Percentiles rank a stretch among this genome's conserved stretches.
Evolutionary conservation across 2,329 filamentous ascomycete genomes (phyloP).

Genomic region (Didymosphaeria variabile): DNA sequence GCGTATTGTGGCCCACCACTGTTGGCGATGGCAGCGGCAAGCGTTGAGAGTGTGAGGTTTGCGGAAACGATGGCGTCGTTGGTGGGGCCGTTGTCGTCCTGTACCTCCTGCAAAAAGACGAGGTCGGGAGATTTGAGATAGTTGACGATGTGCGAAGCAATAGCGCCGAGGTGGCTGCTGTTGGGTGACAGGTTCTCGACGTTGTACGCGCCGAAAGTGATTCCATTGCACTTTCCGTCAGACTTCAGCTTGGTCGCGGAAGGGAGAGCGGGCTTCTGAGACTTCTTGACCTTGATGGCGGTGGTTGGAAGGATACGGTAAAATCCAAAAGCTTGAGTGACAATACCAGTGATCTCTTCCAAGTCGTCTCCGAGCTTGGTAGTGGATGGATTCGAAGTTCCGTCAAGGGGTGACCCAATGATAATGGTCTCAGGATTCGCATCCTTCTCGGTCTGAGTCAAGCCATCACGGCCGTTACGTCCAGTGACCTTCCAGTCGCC

Average conservation of each 20-base stretch:
- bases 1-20: conserved; percentile 64
- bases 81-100: conserved; percentile 70
- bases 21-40: conserved; percentile 62
- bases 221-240: conserved; percentile 64
- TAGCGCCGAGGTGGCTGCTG: conserved; percentile 63
- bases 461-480: conserved; percentile 68
- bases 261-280: conserved; percentile 57
- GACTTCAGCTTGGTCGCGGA: conserved; percentile 64
- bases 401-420: conserved; percentile 72
- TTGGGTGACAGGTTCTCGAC: conserved; percentile 72
- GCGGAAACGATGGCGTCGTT: conserved; percentile 68
- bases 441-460: conserved; percentile 71
- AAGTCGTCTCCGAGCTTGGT: conserved; percentile 72
- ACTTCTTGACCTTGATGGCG: conserved; percentile 59
- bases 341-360: conserved; percentile 73
- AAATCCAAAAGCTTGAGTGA: conserved; percentile 72
- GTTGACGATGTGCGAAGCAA: conserved; percentile 72
- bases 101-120: conserved; percentile 75
- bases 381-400: conserved; percentile 65
- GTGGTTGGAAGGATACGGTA: conserved; percentile 74
- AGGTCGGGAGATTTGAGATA: conserved; percentile 71
- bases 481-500: conserved; percentile 72
- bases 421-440: conserved; percentile 75
- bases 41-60: conserved; percentile 66
- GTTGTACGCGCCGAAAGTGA: conserved; percentile 75